Base-by-base conservation (phyloP, 148 eudicot species). In the Beta vulgaris region DNA sequence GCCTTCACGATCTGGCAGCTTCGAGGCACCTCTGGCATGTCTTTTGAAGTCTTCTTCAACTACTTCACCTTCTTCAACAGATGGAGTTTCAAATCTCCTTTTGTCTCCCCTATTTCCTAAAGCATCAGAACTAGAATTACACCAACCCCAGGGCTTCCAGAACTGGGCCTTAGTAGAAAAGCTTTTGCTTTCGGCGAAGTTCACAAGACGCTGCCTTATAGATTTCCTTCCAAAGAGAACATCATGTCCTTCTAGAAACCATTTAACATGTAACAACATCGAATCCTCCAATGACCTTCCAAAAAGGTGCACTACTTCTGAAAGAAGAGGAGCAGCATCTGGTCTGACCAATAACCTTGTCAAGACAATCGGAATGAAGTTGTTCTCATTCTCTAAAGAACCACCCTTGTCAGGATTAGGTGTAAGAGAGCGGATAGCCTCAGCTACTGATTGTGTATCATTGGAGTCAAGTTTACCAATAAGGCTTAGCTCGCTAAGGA, bases 101-200 rank as follows among this genome's bases (percentile, higher is more conserved):
- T 86, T 89, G 11, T 89, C 87, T 51, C 88, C 87, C 78, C 74
- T 78, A 31, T 63, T 84, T 46, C 70, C 66, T 9, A 37, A 19
- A 16, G 82, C 53, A 71, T 85, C 82, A 26, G 43, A 46, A 66
- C 69, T 72, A 67, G 85, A 75, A 71, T 43, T 69, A 79, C 86
- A 86, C 99, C 99, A 96, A 36, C 99, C 99, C 98, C 98, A 96
- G 32, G 93, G 99, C 78, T 85, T 92, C 85, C 86, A 85, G 74
- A 88, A 87, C 78, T 87, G 97, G 54, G 85, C 74, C 79, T 83
- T 92, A 2, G 93, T 88, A 51, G 97, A 89, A 73, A 96, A 80
- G 13, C 82, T 81, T 74, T 87, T 92, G 68, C 81, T 77, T 68
- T 91, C 99, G 51, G 99, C 98, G 79, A 86, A 80, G 79, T 81